A percentile compares a stretch with the other conserved stretches of the same genome.
These are phyloP conservation scores for Trichoderma erinaceum DNA, from an alignment of 495 filamentous ascomycete species.

Conservation along the genomic window DNA sequence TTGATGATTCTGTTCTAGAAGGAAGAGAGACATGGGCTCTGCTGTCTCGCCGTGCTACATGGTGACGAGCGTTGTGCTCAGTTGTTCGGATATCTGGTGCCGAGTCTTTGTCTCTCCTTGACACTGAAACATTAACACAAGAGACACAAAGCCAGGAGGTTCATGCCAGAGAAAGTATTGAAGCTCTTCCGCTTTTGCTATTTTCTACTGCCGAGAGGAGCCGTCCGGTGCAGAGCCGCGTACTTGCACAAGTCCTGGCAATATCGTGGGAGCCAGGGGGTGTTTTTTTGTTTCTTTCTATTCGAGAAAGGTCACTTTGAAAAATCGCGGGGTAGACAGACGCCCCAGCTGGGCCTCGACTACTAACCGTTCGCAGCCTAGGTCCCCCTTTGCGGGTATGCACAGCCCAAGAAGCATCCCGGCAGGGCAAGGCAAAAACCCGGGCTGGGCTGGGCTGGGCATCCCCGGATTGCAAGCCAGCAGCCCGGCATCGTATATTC, in stretches of 20 bases:
- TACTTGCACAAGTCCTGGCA: background rate
- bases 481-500: no score
- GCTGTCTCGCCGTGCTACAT: background rate
- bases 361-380: background rate
- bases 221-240: background rate
- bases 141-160: background rate
- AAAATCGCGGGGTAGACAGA: conserved; percentile 11
- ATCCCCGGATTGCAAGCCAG: no score
- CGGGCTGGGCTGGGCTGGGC: background rate
- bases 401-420: background rate
- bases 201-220: background rate
- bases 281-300: background rate
- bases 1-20: background rate
- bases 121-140: background rate
- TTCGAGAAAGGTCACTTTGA: background rate
- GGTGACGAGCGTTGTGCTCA: background rate
- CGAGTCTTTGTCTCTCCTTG: background rate
- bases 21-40: background rate
- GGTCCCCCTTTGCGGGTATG: conserved; percentile 5
- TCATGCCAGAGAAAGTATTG: background rate
- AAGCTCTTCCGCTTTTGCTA: background rate
- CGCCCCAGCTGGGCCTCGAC: no score
- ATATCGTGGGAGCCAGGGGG: no score
- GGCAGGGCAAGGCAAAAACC: background rate
- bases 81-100: conserved; percentile 4